Conservation (phyloP, 148 eudicot species). For the Gaultheria prostrata region DNA sequence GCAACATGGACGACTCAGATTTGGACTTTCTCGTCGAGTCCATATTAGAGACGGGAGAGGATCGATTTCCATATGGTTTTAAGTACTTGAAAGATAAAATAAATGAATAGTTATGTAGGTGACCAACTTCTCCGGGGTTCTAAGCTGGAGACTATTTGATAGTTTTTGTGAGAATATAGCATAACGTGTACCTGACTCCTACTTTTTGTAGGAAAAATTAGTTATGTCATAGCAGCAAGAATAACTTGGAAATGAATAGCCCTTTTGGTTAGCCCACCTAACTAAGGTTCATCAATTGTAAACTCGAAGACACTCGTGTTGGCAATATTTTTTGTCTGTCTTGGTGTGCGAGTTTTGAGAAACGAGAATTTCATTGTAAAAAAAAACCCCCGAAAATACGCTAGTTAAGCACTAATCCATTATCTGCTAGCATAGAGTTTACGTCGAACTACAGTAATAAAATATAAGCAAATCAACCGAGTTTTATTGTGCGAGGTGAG, state of each 20-base stretch:
- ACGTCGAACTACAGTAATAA: too few relatives aligned
- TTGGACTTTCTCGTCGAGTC: too few relatives aligned
- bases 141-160: not conserved
- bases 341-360: not conserved
- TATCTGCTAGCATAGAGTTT: too few relatives aligned
- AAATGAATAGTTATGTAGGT: slow-evolving; percentile 1
- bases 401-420: too few relatives aligned
- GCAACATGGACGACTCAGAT: too few relatives aligned
- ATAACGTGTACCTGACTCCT: not conserved
- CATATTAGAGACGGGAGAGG: too few relatives aligned
- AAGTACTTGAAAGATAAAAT: not conserved
- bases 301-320: not conserved
- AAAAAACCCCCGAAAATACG: too few relatives aligned
- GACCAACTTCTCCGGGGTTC: slow-evolving; percentile 9
- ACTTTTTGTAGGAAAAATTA: not conserved
- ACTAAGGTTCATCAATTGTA: not conserved
- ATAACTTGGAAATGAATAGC: not conserved
- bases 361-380: too few relatives aligned
- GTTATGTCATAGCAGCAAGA: not conserved
- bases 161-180: not conserved
- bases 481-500: too few relatives aligned
- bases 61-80: not conserved
- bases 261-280: not conserved
- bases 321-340: not conserved
- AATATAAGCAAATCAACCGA: too few relatives aligned